These are phyloP conservation scores for Ganoderma resinaceum DNA, from an alignment of 1,284 basidiomycete species.

Conservation along the genomic window DNA sequence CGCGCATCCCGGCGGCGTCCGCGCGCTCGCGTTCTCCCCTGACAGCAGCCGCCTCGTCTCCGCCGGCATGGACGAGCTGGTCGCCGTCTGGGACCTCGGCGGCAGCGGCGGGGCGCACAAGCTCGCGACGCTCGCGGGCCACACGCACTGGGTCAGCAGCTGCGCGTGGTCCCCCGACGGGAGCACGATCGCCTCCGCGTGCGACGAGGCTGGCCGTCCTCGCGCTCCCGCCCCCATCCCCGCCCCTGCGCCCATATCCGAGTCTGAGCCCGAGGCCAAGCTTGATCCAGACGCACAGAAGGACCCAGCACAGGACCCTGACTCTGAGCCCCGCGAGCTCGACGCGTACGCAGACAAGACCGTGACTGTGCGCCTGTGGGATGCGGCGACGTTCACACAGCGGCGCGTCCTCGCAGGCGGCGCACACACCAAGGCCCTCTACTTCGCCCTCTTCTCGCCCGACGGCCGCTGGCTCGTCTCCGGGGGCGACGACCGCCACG, in stretches of 20 bases:
- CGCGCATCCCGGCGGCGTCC: background rate
- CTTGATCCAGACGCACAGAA: background rate
- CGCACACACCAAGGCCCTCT: background rate
- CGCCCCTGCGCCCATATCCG: background rate
- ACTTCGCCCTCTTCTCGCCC: background rate
- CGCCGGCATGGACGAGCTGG: background rate
- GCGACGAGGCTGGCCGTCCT: background rate
- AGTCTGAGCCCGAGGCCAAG: background rate
- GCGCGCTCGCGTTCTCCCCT: conserved; percentile 1
- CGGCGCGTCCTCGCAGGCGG: background rate
- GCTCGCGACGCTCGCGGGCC: conserved; percentile 1
- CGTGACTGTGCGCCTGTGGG: background rate
- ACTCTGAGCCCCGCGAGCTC: background rate
- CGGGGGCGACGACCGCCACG: background rate
- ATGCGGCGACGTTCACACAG: background rate
- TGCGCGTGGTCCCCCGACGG: conserved; percentile 4
- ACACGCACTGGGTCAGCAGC: background rate
- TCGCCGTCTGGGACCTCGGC: background rate
- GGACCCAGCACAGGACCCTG: background rate
- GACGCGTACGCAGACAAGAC: background rate
- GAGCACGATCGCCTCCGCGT: background rate
- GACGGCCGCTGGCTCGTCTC: conserved; percentile 5
- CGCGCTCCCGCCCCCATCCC: background rate
- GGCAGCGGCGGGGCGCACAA: background rate
- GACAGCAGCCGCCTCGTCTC: background rate